phyloP scores from a whole-genome alignment of 805 yeast genomes.

The Kodamaea restingae region DNA sequence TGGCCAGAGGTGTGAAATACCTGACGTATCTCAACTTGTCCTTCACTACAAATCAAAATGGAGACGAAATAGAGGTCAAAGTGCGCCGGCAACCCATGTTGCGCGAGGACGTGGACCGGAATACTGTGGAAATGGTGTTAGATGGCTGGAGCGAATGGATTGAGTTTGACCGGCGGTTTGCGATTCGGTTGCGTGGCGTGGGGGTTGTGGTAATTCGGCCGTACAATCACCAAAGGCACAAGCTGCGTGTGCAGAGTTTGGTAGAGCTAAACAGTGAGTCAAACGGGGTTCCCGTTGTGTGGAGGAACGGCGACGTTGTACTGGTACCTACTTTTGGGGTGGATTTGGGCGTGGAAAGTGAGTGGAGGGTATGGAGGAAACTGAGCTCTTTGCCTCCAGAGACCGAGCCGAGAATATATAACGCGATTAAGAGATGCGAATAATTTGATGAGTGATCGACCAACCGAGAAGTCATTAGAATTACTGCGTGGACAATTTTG shows the following conservation, averaged over 20 bases:
- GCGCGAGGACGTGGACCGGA: constrained; percentile 10
- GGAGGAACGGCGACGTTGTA: constrained; percentile 2
- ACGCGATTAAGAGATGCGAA: neutral
- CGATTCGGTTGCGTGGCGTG: constrained; percentile 23
- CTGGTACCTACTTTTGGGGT: constrained; percentile 5
- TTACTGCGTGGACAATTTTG: no score
- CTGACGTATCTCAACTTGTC: constrained; percentile 18
- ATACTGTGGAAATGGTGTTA: neutral
- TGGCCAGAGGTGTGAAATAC: constrained; percentile 8
- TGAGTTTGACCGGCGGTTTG: constrained; percentile 38
- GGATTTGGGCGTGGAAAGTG: constrained; percentile 1
- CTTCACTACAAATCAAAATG: constrained; percentile 12
- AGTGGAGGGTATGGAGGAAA: constrained; percentile 2
- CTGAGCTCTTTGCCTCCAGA: no score
- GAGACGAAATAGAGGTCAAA: neutral
- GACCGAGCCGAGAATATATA: no score
- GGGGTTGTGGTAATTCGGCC: constrained; percentile 4
- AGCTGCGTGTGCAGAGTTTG: neutral
- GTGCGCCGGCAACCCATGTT: constrained; percentile 23
- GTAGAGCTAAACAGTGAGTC: no score
- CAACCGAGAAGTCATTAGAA: no score
- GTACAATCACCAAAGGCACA: constrained; percentile 5
- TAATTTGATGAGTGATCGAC: no score
- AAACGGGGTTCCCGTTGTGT: constrained; percentile 4
- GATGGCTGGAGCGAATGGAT: constrained; percentile 26